Evolutionary conservation across 2,329 filamentous ascomycete genomes (phyloP).

Genomic region (Penicillium psychrosexuale): DNA sequence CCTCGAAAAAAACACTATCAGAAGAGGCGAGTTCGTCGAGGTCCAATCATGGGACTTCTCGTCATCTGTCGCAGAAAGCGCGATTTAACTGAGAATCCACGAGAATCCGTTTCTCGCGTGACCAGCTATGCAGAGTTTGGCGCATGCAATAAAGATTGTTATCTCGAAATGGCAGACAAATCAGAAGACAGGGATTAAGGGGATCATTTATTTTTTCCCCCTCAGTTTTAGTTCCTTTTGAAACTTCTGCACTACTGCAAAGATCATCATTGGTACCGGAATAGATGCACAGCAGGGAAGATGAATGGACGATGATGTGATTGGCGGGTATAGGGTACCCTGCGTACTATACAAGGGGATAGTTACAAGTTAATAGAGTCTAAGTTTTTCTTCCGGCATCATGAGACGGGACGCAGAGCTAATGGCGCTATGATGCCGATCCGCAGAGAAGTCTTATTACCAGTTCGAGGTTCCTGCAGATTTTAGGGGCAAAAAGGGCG

Average conservation of each 20-base stretch:
- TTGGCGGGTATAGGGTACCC: background rate
- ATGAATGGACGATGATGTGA: background rate
- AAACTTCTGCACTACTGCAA: background rate
- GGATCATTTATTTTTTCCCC: background rate
- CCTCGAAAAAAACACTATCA: background rate
- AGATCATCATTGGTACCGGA: background rate
- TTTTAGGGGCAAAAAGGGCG: background rate
- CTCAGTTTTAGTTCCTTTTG: background rate
- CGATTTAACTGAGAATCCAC: background rate
- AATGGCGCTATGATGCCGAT: background rate
- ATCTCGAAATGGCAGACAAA: slow-evolving; percentile 8
- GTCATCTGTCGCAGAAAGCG: background rate
- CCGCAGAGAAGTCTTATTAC: slow-evolving; percentile 11
- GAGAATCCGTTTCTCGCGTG: background rate
- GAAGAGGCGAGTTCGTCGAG: background rate
- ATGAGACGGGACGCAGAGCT: background rate
- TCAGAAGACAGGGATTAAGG: background rate
- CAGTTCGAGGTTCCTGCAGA: slow-evolving; percentile 25
- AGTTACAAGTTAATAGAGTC: background rate
- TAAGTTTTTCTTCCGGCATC: background rate
- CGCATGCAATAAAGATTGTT: slow-evolving; percentile 6
- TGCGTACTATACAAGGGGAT: background rate
- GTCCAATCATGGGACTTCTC: background rate
- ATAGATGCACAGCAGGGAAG: background rate
- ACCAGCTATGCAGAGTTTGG: background rate